Percentiles rank a stretch among this genome's conserved stretches.
Conservation (phyloP, 495 filamentous ascomycete species). For the Penicillium pulvis region DNA sequence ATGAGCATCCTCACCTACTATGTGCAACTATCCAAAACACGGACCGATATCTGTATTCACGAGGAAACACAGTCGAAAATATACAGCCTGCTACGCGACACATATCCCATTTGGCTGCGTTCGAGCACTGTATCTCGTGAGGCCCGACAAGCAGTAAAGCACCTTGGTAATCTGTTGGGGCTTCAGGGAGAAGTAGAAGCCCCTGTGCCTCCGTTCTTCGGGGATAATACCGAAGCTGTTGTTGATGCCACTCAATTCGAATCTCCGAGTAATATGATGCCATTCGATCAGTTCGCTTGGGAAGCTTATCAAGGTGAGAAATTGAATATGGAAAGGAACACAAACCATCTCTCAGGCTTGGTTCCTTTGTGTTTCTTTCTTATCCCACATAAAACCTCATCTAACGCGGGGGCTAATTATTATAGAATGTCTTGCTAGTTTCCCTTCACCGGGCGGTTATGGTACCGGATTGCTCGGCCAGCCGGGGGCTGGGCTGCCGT, state of each 20-base stretch:
- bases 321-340: no score
- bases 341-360: no score
- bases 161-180: neutral
- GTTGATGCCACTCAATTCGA: neutral
- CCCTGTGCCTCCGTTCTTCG: neutral
- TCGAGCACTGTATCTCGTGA: neutral
- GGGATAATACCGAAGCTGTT: neutral
- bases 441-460: no score
- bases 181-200: neutral
- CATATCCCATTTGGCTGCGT: constrained; percentile 2
- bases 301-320: neutral
- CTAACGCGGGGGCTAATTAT: no score
- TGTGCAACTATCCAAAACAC: neutral
- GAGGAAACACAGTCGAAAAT: neutral
- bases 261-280: neutral
- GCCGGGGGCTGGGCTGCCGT: no score
- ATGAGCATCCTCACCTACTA: constrained; percentile 1
- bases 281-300: neutral
- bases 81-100: neutral
- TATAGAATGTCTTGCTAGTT: no score
- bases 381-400: no score
- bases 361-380: no score
- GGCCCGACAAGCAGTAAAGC: neutral
- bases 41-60: neutral
- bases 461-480: no score